Percentiles rank a stretch among this genome's conserved stretches.
Conservation (phyloP, 192 early-diverging fungal species). For the Funneliformis mosseae region DNA sequence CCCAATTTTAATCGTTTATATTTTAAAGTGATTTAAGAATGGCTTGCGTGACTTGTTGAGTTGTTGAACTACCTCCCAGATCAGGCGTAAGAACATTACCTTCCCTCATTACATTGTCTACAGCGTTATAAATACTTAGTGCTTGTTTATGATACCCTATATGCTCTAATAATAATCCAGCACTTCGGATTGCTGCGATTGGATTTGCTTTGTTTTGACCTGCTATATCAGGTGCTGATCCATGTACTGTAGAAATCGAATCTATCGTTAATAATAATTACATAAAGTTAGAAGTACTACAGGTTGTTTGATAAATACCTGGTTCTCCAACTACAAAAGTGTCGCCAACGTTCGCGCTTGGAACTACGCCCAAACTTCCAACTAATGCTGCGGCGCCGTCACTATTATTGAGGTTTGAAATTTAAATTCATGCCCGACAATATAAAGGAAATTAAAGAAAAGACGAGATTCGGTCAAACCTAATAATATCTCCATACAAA, state of each 20-base stretch:
- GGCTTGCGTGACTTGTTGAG: conserved; percentile 79
- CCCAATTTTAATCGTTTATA: neutral
- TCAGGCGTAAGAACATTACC: conserved; percentile 78
- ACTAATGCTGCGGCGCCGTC: conserved; percentile 97
- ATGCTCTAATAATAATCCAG: conserved; percentile 89
- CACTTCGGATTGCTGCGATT: conserved; percentile 92
- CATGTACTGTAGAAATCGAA: conserved; percentile 65
- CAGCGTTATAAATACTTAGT: conserved; percentile 77
- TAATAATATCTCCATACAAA: conserved; percentile 97
- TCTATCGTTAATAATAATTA: neutral
- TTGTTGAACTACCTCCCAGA: conserved; percentile 85
- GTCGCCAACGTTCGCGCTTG: conserved; percentile 96
- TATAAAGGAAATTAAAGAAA: neutral
- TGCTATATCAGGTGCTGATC: conserved; percentile 97
- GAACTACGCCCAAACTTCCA: conserved; percentile 93
- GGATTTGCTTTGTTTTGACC: conserved; percentile 98
- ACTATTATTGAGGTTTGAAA: conserved; percentile 35
- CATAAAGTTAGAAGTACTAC: neutral
- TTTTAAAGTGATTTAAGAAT: conserved; percentile 71
- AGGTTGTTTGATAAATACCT: conserved; percentile 33
- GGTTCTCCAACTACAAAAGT: conserved; percentile 95
- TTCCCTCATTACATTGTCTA: conserved; percentile 74
- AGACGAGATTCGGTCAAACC: too few relatives aligned
- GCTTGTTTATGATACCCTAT: conserved; percentile 77
- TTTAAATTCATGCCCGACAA: neutral